Conservation (phyloP, 352 stramenopile species). For the Phytophthora quininea region DNA sequence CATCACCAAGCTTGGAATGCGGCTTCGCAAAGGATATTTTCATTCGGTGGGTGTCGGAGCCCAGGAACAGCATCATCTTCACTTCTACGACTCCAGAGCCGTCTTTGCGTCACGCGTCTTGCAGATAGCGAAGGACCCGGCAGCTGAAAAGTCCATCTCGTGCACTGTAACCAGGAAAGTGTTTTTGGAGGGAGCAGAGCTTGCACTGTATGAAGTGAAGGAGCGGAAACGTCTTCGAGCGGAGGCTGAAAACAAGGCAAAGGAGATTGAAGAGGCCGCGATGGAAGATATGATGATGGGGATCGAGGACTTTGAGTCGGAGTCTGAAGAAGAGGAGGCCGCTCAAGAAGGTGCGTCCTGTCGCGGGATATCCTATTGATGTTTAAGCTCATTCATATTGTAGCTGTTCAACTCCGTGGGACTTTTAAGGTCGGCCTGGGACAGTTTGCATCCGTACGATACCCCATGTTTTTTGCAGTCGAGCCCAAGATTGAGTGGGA, state of each 20-base stretch:
- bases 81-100: slow-evolving; percentile 63
- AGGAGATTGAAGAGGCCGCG: slow-evolving; percentile 88
- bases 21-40: slow-evolving; percentile 89
- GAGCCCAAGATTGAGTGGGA: slow-evolving; percentile 90
- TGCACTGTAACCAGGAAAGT: slow-evolving; percentile 75
- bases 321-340: slow-evolving; percentile 77
- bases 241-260: slow-evolving; percentile 88
- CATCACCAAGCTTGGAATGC: slow-evolving; percentile 78
- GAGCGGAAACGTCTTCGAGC: slow-evolving; percentile 81
- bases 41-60: slow-evolving; percentile 77
- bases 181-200: slow-evolving; percentile 83
- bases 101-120: slow-evolving; percentile 79
- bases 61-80: slow-evolving; percentile 87
- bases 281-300: slow-evolving; percentile 94
- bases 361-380: too few relatives aligned
- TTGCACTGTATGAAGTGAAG: slow-evolving; percentile 88
- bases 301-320: slow-evolving; percentile 89
- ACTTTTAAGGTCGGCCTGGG: slow-evolving; percentile 88
- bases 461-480: slow-evolving; percentile 89
- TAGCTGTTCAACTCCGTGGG: slow-evolving; percentile 82
- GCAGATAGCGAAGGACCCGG: slow-evolving; percentile 55
- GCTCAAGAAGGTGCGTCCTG: slow-evolving; percentile 60
- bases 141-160: slow-evolving; percentile 54
- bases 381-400: too few relatives aligned
- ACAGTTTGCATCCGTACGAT: slow-evolving; percentile 82